phyloP scores from a whole-genome alignment of 192 early-diverging fungal genomes.

The Backusella tarrabulga region DNA sequence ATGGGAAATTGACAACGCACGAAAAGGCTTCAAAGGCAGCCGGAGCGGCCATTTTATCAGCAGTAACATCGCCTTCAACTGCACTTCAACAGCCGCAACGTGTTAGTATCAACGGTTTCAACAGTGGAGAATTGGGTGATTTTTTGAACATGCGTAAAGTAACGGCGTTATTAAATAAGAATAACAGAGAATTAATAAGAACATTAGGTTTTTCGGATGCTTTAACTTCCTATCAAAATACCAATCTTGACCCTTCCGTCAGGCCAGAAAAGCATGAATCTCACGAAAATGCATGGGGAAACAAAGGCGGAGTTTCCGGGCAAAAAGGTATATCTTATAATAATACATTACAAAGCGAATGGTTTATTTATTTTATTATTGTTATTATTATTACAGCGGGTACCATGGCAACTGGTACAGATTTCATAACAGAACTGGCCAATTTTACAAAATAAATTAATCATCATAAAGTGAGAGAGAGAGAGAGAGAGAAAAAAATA shows the following conservation, averaged over 20 bases:
- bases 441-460: constrained; percentile 4
- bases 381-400: neutral
- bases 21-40: constrained; percentile 3
- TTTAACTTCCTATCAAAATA: constrained; percentile 11
- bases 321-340: neutral
- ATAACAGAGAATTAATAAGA: neutral
- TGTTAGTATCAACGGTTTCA: neutral
- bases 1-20: neutral
- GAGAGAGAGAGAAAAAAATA: neutral
- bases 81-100: constrained; percentile 5
- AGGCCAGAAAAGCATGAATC: constrained; percentile 14
- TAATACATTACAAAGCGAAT: too few relatives aligned
- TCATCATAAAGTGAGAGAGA: neutral
- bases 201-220: constrained; percentile 7
- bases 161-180: neutral
- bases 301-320: neutral
- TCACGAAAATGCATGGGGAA: constrained; percentile 8
- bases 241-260: constrained; percentile 10
- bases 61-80: constrained; percentile 8
- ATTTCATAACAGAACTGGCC: constrained; percentile 1
- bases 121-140: neutral
- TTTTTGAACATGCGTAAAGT: constrained; percentile 17
- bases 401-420: neutral
- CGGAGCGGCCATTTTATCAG: constrained; percentile 17
- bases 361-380: neutral